phyloP scores from a whole-genome alignment of 1,284 basidiomycete genomes.

The Leccinum proximum region DNA sequence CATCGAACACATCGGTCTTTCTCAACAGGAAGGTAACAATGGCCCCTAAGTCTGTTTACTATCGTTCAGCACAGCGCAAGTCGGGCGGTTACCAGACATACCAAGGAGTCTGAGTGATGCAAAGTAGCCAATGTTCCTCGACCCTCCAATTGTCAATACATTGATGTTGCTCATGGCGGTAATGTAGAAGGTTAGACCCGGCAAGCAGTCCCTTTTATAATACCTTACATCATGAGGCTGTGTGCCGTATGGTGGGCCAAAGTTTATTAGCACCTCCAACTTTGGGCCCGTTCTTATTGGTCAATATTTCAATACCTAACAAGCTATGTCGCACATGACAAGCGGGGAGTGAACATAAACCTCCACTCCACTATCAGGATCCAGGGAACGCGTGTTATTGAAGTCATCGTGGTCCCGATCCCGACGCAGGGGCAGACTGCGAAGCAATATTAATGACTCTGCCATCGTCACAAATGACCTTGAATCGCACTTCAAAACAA shows the following conservation, averaged over 20 bases:
- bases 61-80: neutral
- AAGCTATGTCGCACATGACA: neutral
- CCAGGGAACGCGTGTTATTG: neutral
- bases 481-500: constrained; percentile 56
- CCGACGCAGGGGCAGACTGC: constrained; percentile 2
- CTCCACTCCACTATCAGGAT: neutral
- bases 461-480: constrained; percentile 66
- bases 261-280: neutral
- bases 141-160: constrained; percentile 53
- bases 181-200: neutral
- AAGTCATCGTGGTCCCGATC: constrained; percentile 1
- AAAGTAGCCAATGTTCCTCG: constrained; percentile 62
- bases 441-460: constrained; percentile 37
- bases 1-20: constrained; percentile 38
- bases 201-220: constrained; percentile 8
- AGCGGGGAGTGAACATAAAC: neutral
- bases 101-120: constrained; percentile 48
- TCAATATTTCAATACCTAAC: neutral
- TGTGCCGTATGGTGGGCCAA: neutral
- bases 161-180: constrained; percentile 27
- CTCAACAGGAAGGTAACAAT: constrained; percentile 51
- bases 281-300: neutral
- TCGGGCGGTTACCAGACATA: constrained; percentile 20
- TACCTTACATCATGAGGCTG: constrained; percentile 9
- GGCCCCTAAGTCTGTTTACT: constrained; percentile 39